These are phyloP conservation scores for Yamadazyma atmosphaerica DNA, from an alignment of 1,139 yeast genomes.

Conservation along the genomic window DNA sequence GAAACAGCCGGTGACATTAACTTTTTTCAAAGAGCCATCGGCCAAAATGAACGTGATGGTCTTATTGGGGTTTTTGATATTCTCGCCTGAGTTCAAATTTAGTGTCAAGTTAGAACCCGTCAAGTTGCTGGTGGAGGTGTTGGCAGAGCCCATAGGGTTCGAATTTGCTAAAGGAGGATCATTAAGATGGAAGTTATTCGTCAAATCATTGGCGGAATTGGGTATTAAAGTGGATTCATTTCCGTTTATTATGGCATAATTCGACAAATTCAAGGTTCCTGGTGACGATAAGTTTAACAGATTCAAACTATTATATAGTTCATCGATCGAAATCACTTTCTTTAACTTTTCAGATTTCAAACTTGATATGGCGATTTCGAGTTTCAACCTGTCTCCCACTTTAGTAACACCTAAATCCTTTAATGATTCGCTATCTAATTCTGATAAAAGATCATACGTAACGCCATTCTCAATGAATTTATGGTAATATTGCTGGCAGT, in stretches of 20 bases:
- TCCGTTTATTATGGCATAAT: conserved; percentile 10
- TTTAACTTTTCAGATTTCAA: conserved; percentile 40
- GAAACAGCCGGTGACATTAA: conserved; percentile 77
- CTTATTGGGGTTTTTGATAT: conserved; percentile 39
- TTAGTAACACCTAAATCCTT: conserved; percentile 72
- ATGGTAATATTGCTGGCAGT: conserved; percentile 37
- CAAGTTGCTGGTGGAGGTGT: no score
- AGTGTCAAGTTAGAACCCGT: conserved; percentile 2
- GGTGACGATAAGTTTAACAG: conserved; percentile 15
- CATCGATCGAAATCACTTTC: conserved; percentile 31
- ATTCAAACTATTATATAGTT: conserved; percentile 28
- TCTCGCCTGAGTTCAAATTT: conserved; percentile 7
- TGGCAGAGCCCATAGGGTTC: no score
- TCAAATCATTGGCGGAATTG: conserved; percentile 7
- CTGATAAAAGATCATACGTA: conserved; percentile 57
- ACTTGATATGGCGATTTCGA: conserved; percentile 54
- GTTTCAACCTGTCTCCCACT: conserved; percentile 78
- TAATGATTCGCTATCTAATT: conserved; percentile 67
- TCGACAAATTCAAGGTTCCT: conserved; percentile 10
- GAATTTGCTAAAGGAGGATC: conserved; percentile 4
- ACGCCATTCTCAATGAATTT: conserved; percentile 53
- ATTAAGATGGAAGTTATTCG: conserved; percentile 6
- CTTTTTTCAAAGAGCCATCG: conserved; percentile 72
- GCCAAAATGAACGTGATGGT: conserved; percentile 67
- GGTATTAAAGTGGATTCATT: conserved; percentile 16